Base-by-base conservation (phyloP, 495 filamentous ascomycete species). In the Halenospora varia region DNA sequence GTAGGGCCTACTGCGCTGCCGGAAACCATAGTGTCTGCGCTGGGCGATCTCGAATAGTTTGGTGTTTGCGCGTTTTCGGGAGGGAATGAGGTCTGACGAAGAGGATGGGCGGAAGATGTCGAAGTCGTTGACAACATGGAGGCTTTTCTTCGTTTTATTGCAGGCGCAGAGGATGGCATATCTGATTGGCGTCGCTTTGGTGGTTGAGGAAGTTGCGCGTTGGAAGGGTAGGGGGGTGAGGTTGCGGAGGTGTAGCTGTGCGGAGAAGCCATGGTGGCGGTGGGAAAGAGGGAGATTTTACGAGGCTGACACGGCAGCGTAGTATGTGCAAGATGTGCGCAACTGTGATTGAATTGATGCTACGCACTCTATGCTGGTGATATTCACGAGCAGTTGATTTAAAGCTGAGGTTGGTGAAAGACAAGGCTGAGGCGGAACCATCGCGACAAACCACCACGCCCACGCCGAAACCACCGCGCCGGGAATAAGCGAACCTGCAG, bases 31-130 rank as follows among this genome's bases (percentile, higher is more conserved):
- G 82, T 79, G 15, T 82, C 80, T 45, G 83, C 78, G 20, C 81
- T 86, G 2, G 89, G 88, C 9, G 85, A 87, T 56, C 87, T 82
- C 39, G 77, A 75, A 64, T 69, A 77, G 2, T 68, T 73, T 4
- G 69, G 70, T 0, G 68, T 70, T 17, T 62, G 69, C 3, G 62
- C 67, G 47, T 76, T 70, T 26, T 78, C 66, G 2, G 82, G 88
- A 0, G 90, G 88, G 70, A 95, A 96, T 0, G 92, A 93, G 48
- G 92, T 94, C 65, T 96, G 90, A 25, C 92, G 88, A 18, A 96
- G 86, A 10, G 88, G 89, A 68, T 95, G 90, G 8, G 78, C 76
- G 17, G 83, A 82, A 19, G 67, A 66, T 25, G 72, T 74, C 10
- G 72, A 71, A 51, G 64, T 61, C 39, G 72, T 62, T 10, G 82